phyloP scores from a whole-genome alignment of 805 yeast genomes.

The Komagataella pastoris region DNA sequence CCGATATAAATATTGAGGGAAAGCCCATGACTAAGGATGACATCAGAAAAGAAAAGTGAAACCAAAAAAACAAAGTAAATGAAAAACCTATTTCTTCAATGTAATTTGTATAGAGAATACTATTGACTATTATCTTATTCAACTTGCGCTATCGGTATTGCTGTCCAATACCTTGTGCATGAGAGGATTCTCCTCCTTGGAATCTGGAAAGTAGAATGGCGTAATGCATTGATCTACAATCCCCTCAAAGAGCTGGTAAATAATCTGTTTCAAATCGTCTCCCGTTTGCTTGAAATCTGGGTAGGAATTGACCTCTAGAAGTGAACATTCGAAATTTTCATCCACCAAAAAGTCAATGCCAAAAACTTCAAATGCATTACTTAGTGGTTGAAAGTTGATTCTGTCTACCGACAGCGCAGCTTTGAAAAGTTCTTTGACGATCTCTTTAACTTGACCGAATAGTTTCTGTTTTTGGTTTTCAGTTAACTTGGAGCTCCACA shows the following conservation, averaged over 20 bases:
- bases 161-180: background rate
- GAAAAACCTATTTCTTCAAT: background rate
- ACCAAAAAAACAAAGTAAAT: background rate
- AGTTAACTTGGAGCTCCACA: conserved; percentile 34
- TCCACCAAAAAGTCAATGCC: conserved; percentile 84
- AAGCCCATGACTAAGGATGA: background rate
- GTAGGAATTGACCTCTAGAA: conserved; percentile 83
- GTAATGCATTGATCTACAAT: conserved; percentile 33
- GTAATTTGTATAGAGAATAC: too few species aligned
- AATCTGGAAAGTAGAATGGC: conserved; percentile 21
- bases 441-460: conserved; percentile 39
- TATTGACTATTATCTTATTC: too few species aligned
- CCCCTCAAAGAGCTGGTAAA: conserved; percentile 51
- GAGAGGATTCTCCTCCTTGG: background rate
- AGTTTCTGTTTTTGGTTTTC: conserved; percentile 25
- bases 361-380: conserved; percentile 73
- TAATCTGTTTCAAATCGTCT: conserved; percentile 47
- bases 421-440: conserved; percentile 56
- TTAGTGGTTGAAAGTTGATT: conserved; percentile 71
- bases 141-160: background rate
- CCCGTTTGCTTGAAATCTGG: conserved; percentile 98
- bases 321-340: conserved; percentile 32
- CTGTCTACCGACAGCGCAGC: conserved; percentile 78
- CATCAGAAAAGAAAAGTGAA: background rate
- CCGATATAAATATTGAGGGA: background rate